Evolutionary conservation across 2,329 filamentous ascomycete species (phyloP), one percentile per base, ranked within the genome.

Genomic region (Dothiorella sarmentorum): DNA sequence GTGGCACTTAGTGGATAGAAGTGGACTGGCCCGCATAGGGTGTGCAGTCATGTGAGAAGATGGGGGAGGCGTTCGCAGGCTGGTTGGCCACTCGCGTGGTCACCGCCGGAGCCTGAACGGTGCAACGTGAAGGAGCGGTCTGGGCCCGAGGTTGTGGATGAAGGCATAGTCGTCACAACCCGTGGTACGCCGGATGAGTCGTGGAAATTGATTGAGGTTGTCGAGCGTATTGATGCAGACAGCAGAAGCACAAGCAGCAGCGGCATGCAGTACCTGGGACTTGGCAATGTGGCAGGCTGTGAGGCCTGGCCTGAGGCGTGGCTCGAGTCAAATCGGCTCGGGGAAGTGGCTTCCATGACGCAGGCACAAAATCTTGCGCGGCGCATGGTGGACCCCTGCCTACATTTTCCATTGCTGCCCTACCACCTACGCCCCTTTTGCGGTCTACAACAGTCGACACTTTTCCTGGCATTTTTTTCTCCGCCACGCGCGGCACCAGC

Each of bases 51-150:
- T 58, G 56, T 58, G 56, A 58, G 56, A 47, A 58, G 43, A 58
- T 43, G 43, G 44, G 38, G 56, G 42, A 38, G 55, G 55, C 55
- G 31, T 57, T 45, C 55, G 43, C 55, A 43, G 44, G 24, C 35
- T 53, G 49, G 49, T 53, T 53, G 49, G 49, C 49, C 49, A 33
- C 33, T 52, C 47, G 47, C 47, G 20, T 38, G 20, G 47, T 52
- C 47, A 52, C 47, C 47, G 55, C 55, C 42, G 49, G 35, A 40
- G 49, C 55, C 31, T 38, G 29, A 35, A 35, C 43, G 44, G 45
- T 43, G 45, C 37, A 29, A 45, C 47, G 47, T 45, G 47, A 59
- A 59, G 47, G 49, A 59, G 57, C 57, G 57, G 57, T 59, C 57
- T 53, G 57, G 47, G 31, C 57, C 57, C 57, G 57, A 45, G 37